Conservation (phyloP, 345 rosid species). For the Brassica carinata region DNA sequence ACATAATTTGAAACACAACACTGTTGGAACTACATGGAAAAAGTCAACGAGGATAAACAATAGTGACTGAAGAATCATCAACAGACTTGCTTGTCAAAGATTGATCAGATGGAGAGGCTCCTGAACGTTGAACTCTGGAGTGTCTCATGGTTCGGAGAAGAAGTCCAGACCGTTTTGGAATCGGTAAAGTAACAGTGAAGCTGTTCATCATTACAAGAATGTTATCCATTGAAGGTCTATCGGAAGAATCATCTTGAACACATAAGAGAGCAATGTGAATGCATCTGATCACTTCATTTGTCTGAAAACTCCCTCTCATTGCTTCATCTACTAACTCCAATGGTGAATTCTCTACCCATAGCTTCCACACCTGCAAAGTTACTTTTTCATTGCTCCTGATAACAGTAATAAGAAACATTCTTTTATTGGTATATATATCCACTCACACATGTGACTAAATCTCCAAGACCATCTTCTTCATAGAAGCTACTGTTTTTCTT, state of each 20-base stretch:
- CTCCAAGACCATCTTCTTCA: conserved; percentile 28
- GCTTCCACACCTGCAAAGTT: conserved; percentile 51
- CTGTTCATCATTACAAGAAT: conserved; percentile 53
- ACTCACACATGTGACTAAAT: conserved; percentile 46
- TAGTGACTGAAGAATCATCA: conserved; percentile 44
- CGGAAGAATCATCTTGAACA: conserved; percentile 57
- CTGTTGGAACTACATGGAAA: neutral
- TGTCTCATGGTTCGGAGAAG: conserved; percentile 23
- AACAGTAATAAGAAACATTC: neutral
- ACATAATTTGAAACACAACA: neutral
- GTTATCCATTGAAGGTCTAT: conserved; percentile 54
- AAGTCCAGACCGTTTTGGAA: conserved; percentile 47
- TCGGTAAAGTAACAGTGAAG: conserved; percentile 43
- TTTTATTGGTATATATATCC: neutral
- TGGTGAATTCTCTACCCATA: conserved; percentile 51
- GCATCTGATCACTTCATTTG: conserved; percentile 53
- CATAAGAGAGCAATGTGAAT: conserved; percentile 60
- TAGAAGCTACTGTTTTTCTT: conserved; percentile 39
- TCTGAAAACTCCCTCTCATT: conserved; percentile 35
- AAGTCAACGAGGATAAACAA: conserved; percentile 3
- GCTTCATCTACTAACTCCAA: conserved; percentile 49
- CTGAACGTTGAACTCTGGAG: neutral
- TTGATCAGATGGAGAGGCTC: neutral
- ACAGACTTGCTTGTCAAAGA: conserved; percentile 24
- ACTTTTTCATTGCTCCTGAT: neutral